A percentile compares a stretch with the other conserved stretches of the same genome.
These are phyloP conservation scores for Colletotrichum higginsianum DNA, from an alignment of 2,329 filamentous ascomycete genomes.

Conservation along the genomic window DNA sequence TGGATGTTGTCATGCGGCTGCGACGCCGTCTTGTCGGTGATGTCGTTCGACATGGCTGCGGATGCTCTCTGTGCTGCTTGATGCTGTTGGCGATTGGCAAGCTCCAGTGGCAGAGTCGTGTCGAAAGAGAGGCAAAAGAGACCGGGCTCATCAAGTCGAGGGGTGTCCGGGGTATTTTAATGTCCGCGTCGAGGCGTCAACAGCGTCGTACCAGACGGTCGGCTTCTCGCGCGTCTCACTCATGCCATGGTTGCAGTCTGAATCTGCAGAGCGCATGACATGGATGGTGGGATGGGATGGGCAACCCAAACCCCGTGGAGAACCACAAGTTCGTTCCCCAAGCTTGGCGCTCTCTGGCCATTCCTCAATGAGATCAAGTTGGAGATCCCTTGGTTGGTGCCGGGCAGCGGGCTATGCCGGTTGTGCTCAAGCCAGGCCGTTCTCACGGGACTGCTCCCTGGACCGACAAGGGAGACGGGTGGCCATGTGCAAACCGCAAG, in stretches of 20 bases:
- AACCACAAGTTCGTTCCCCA: constrained; percentile 23
- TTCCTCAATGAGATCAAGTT: constrained; percentile 28
- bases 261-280: constrained; percentile 12
- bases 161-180: constrained; percentile 32
- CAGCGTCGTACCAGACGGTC: constrained; percentile 30
- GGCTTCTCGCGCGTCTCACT: constrained; percentile 17
- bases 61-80: constrained; percentile 20
- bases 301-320: background rate
- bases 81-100: constrained; percentile 21
- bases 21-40: constrained; percentile 16
- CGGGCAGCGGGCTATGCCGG: constrained; percentile 7
- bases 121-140: constrained; percentile 12
- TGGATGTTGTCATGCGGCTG: constrained; percentile 44
- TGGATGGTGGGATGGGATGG: constrained; percentile 2
- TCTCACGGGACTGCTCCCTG: constrained; percentile 29
- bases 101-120: constrained; percentile 35
- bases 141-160: background rate
- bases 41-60: constrained; percentile 37
- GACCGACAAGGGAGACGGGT: background rate
- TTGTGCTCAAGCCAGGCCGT: constrained; percentile 19
- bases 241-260: constrained; percentile 34
- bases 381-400: constrained; percentile 17
- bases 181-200: constrained; percentile 21
- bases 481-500: constrained; percentile 26
- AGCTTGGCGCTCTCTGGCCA: constrained; percentile 19